Evolutionary conservation across 2,329 filamentous ascomycete species (phyloP).

Genomic region (Exophiala oligosperma): DNA sequence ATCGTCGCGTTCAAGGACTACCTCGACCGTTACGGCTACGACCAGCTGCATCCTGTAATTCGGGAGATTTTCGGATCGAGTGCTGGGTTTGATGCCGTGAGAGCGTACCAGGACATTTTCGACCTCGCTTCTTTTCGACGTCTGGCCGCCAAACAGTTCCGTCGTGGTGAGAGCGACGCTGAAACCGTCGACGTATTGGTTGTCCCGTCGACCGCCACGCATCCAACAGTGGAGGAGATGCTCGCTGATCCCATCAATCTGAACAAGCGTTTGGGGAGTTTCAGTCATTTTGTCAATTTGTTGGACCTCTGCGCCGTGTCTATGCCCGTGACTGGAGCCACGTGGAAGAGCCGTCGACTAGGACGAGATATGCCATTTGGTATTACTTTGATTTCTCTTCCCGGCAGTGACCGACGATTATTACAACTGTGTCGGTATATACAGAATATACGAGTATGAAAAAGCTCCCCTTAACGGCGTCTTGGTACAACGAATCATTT

Average conservation of each 20-base stretch:
- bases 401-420: conserved; percentile 8
- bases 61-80: conserved; percentile 44
- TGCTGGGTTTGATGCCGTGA: conserved; percentile 38
- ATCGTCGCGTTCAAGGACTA: conserved; percentile 13
- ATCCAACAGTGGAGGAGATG: conserved; percentile 53
- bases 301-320: conserved; percentile 57
- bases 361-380: conserved; percentile 25
- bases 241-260: conserved; percentile 51
- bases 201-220: conserved; percentile 57
- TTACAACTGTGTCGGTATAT: neutral
- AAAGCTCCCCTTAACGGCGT: too few species aligned
- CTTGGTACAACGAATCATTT: too few species aligned
- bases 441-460: too few species aligned
- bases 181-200: conserved; percentile 50
- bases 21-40: conserved; percentile 1
- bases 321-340: conserved; percentile 49
- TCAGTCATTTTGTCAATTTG: conserved; percentile 64
- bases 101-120: conserved; percentile 51
- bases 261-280: conserved; percentile 56
- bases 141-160: conserved; percentile 10
- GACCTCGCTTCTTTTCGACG: conserved; percentile 13
- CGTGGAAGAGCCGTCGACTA: conserved; percentile 12
- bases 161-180: conserved; percentile 8
- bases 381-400: conserved; percentile 22
- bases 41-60: conserved; percentile 51